Conservation (phyloP, 768 basidiomycete genomes). For the Suillus subaureus region DNA sequence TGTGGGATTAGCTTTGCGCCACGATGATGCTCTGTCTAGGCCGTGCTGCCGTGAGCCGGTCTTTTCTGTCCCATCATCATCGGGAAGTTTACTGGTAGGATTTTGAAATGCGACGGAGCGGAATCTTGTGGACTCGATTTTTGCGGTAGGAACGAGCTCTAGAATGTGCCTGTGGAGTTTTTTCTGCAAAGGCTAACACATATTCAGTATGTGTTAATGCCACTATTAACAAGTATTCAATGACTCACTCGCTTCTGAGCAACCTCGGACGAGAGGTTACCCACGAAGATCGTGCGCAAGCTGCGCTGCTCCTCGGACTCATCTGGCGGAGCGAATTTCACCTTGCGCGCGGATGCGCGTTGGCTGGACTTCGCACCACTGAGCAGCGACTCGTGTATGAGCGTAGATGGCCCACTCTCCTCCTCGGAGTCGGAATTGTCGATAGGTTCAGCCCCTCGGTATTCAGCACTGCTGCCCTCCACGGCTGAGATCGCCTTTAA, state of each 20-base stretch:
- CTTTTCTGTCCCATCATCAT: constrained; percentile 31
- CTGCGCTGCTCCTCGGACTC: constrained; percentile 79
- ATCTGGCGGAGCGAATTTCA: constrained; percentile 59
- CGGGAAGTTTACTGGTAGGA: constrained; percentile 68
- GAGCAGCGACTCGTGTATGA: constrained; percentile 68
- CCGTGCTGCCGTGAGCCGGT: constrained; percentile 49
- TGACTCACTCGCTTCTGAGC: constrained; percentile 71
- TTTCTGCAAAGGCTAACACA: constrained; percentile 66
- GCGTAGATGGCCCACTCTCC: constrained; percentile 34
- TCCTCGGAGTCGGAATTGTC: constrained; percentile 36
- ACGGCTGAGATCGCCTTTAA: neutral
- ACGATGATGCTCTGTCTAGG: constrained; percentile 58
- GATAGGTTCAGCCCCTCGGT: neutral
- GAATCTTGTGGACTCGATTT: constrained; percentile 92
- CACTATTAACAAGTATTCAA: constrained; percentile 1
- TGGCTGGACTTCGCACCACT: constrained; percentile 29
- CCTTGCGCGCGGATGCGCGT: constrained; percentile 35
- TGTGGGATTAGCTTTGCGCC: constrained; percentile 51
- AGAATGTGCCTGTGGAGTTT: constrained; percentile 78
- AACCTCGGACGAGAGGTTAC: constrained; percentile 80
- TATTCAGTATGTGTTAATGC: constrained; percentile 10
- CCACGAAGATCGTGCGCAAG: constrained; percentile 87
- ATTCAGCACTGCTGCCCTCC: neutral
- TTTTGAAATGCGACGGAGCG: constrained; percentile 90
- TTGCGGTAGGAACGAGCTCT: constrained; percentile 67